These are phyloP conservation scores for Phaeophleospora eucalypticola DNA, from an alignment of 2,329 filamentous ascomycete species.

Conservation along the genomic window DNA sequence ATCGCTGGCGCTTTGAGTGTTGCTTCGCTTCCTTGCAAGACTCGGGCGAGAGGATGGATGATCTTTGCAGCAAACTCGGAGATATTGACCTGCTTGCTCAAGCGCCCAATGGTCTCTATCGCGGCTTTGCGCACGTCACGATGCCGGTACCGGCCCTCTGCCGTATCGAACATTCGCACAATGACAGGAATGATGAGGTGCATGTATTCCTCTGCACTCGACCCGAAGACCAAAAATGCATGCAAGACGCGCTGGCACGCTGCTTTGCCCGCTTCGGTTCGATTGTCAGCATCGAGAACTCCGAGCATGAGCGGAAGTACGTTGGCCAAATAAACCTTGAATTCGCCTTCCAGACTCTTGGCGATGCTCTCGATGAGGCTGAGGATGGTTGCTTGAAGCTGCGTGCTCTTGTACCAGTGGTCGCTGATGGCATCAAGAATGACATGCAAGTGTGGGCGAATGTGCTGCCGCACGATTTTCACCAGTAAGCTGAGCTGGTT, in stretches of 20 bases:
- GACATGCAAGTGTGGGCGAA: constrained; percentile 80
- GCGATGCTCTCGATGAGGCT: constrained; percentile 91
- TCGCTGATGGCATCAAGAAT: constrained; percentile 84
- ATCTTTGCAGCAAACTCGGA: constrained; percentile 96
- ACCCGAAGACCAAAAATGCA: constrained; percentile 91
- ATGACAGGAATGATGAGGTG: constrained; percentile 96
- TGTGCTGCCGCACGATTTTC: constrained; percentile 92
- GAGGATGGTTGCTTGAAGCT: constrained; percentile 85
- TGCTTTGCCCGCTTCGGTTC: constrained; percentile 58
- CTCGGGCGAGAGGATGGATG: constrained; percentile 83
- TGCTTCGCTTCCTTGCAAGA: constrained; percentile 70
- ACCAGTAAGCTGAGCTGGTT: constrained; percentile 92
- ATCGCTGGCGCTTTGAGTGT: constrained; percentile 75
- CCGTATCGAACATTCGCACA: constrained; percentile 86
- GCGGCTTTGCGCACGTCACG: constrained; percentile 76
- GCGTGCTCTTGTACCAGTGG: constrained; percentile 78
- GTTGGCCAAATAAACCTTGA: constrained; percentile 90
- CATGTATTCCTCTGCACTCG: constrained; percentile 98
- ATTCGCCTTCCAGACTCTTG: constrained; percentile 90
- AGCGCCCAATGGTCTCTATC: constrained; percentile 90
- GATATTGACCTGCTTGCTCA: constrained; percentile 93
- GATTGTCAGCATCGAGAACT: constrained; percentile 80
- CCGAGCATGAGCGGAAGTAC: constrained; percentile 91
- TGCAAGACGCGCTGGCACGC: constrained; percentile 67
- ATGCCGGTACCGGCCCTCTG: constrained; percentile 27